These are phyloP conservation scores for Corymbia calophylla DNA, from an alignment of 441 rosid genomes.

Conservation along the genomic window DNA sequence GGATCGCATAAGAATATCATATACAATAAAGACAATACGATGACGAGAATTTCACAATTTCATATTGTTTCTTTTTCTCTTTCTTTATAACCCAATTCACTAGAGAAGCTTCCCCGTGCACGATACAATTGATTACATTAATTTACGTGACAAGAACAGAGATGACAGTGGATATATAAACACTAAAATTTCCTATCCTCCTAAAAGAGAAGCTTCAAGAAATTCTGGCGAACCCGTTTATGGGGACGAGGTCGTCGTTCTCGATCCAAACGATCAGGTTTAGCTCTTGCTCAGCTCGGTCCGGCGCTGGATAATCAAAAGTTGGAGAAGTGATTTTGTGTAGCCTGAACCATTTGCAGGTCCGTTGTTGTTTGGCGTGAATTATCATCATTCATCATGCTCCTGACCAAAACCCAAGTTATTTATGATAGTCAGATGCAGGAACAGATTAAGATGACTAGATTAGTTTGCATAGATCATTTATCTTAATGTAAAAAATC, in stretches of 20 bases:
- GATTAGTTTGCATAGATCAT: background rate
- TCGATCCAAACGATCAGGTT: background rate
- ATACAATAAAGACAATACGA: background rate
- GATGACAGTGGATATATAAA: background rate
- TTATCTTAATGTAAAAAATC: background rate
- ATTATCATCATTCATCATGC: slow-evolving; percentile 57
- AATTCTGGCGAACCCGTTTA: background rate
- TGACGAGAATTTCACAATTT: background rate
- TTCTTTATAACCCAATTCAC: background rate
- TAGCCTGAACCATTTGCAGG: slow-evolving; percentile 66
- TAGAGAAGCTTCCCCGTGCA: slow-evolving; percentile 16
- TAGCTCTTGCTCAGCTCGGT: background rate
- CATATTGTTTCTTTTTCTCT: background rate
- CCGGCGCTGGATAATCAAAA: slow-evolving; percentile 22
- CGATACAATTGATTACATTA: slow-evolving; percentile 24
- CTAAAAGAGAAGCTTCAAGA: slow-evolving; percentile 11
- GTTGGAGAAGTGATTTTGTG: slow-evolving; percentile 69
- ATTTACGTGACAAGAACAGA: slow-evolving; percentile 18
- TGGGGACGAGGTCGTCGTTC: background rate
- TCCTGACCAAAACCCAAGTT: slow-evolving; percentile 19
- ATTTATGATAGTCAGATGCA: background rate
- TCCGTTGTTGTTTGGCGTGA: slow-evolving; percentile 75
- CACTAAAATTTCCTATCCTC: slow-evolving; percentile 15
- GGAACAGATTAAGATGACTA: background rate
- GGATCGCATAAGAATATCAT: background rate